A percentile compares a stretch with the other conserved stretches of the same genome.
Conservation (phyloP, 2,329 filamentous ascomycete species). For the Cladosporium sphaerospermum region DNA sequence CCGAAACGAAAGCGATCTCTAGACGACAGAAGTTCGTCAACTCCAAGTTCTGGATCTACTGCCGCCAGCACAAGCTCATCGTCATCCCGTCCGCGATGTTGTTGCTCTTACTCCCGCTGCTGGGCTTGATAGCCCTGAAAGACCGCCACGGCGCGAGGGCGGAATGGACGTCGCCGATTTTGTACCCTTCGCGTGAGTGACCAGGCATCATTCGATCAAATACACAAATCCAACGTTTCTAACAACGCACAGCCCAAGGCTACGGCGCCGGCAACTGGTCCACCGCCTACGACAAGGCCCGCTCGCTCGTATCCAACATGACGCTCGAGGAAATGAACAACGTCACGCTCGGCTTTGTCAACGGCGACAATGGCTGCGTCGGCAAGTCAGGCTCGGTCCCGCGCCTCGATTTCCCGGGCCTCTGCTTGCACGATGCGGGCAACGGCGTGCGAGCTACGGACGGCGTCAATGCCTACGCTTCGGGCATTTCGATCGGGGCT, state of each 20-base stretch:
- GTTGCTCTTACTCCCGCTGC: conserved; percentile 23
- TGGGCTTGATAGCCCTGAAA: conserved; percentile 25
- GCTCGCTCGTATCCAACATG: conserved; percentile 30
- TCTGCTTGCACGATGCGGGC: conserved; percentile 38
- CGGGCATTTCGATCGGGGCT: conserved; percentile 38
- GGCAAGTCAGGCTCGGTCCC: conserved; percentile 32
- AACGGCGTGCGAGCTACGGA: conserved; percentile 40
- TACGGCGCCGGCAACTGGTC: conserved; percentile 31
- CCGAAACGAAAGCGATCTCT: neutral
- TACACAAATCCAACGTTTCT: neutral
- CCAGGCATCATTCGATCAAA: neutral
- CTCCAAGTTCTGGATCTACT: conserved; percentile 16
- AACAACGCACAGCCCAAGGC: conserved; percentile 18
- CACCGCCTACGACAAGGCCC: conserved; percentile 26
- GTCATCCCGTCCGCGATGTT: conserved; percentile 18
- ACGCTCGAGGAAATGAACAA: conserved; percentile 33
- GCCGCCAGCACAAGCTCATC: conserved; percentile 20
- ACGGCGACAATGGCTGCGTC: conserved; percentile 29
- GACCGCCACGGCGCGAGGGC: conserved; percentile 18
- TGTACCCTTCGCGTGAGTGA: conserved; percentile 26
- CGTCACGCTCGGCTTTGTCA: conserved; percentile 29
- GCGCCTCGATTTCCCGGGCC: conserved; percentile 33
- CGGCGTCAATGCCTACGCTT: conserved; percentile 38
- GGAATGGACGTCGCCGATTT: conserved; percentile 23
- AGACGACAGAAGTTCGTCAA: neutral